A percentile compares a stretch with the other conserved stretches of the same genome.
Conservation (phyloP, 495 filamentous ascomycete species). For the Penicilliopsis zonata region DNA sequence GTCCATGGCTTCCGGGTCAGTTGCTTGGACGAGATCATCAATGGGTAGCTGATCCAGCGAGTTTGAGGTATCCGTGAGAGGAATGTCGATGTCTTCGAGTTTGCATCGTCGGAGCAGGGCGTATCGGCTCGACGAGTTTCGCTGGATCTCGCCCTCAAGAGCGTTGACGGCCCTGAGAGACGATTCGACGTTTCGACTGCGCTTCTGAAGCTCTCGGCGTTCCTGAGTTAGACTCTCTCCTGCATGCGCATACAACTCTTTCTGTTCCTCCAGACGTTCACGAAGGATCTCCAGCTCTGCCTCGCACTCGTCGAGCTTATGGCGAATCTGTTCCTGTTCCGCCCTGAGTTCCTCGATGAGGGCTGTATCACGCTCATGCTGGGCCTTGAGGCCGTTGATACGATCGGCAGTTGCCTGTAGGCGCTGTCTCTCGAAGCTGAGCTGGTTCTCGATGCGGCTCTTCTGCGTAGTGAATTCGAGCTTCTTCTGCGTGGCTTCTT, state of each 20-base stretch:
- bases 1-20: constrained; percentile 73
- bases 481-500: constrained; percentile 77
- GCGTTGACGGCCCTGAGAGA: constrained; percentile 63
- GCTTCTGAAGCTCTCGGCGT: constrained; percentile 74
- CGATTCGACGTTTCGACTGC: constrained; percentile 68
- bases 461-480: constrained; percentile 78
- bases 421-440: constrained; percentile 65
- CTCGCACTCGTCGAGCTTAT: constrained; percentile 55
- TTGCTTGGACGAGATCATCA: constrained; percentile 62
- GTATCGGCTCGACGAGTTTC: constrained; percentile 71
- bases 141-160: constrained; percentile 73
- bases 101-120: constrained; percentile 78
- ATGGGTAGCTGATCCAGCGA: constrained; percentile 74
- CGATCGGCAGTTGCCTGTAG: constrained; percentile 57
- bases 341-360: constrained; percentile 56
- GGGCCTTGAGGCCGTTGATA: constrained; percentile 51
- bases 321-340: constrained; percentile 63
- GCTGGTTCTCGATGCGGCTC: constrained; percentile 62
- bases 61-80: constrained; percentile 60
- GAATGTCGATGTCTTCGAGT: constrained; percentile 83
- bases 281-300: constrained; percentile 68
- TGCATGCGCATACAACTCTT: constrained; percentile 51
- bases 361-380: constrained; percentile 48
- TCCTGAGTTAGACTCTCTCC: constrained; percentile 68
- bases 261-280: constrained; percentile 55